These are phyloP conservation scores for Anethum foeniculum DNA, from an alignment of 140 eudicot genomes.

Conservation along the genomic window DNA sequence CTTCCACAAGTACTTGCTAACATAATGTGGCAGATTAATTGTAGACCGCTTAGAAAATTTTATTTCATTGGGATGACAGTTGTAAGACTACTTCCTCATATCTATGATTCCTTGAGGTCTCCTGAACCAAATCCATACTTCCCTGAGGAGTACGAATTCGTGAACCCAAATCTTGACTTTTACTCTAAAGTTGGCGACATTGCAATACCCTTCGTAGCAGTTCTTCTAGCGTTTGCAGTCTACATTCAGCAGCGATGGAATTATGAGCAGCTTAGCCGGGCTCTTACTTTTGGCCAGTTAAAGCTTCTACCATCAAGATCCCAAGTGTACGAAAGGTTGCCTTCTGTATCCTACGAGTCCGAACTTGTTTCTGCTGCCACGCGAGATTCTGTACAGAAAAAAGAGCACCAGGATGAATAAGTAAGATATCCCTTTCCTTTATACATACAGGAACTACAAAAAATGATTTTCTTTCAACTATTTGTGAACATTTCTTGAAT, in stretches of 20 bases:
- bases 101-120: constrained; percentile 53
- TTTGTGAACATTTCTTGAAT: background rate
- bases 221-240: constrained; percentile 44
- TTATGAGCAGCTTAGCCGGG: constrained; percentile 47
- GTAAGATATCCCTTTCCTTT: background rate
- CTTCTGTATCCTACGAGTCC: constrained; percentile 60
- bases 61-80: constrained; percentile 69
- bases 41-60: constrained; percentile 51
- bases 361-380: constrained; percentile 63
- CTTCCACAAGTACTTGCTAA: constrained; percentile 88
- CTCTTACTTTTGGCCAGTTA: constrained; percentile 31
- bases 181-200: constrained; percentile 67
- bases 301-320: constrained; percentile 45
- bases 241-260: constrained; percentile 67
- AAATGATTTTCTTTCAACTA: background rate
- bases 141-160: constrained; percentile 67
- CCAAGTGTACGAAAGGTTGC: constrained; percentile 65
- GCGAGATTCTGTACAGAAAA: constrained; percentile 17
- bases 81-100: constrained; percentile 69
- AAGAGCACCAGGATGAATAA: constrained; percentile 40
- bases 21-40: constrained; percentile 51
- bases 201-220: constrained; percentile 41
- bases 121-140: constrained; percentile 73
- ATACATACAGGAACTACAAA: background rate
- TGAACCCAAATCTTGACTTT: constrained; percentile 56